These are phyloP conservation scores for Candida stauntonica DNA, from an alignment of 805 yeast species.

Conservation along the genomic window DNA sequence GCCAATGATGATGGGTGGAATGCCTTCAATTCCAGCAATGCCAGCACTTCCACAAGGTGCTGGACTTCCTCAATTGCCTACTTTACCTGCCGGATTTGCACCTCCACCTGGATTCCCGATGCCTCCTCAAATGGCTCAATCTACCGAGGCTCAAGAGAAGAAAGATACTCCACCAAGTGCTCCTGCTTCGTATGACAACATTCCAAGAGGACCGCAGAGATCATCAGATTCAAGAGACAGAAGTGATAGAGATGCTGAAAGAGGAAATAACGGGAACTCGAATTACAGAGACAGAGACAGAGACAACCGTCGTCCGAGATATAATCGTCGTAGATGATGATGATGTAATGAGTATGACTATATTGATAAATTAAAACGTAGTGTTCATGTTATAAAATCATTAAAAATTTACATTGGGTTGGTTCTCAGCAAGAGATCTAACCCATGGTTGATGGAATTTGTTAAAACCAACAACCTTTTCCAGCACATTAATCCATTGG, in stretches of 20 bases:
- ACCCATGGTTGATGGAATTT: conserved; percentile 63
- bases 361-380: too few relatives aligned
- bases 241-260: conserved; percentile 16
- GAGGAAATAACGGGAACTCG: conserved; percentile 1
- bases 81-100: conserved; percentile 30
- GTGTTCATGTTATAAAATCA: too few relatives aligned
- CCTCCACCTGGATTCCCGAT: conserved; percentile 17
- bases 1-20: conserved; percentile 34
- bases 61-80: conserved; percentile 19
- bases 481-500: conserved; percentile 62
- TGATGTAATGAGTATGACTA: background rate
- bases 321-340: conserved; percentile 15
- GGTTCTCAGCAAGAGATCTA: conserved; percentile 33
- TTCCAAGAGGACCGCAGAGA: conserved; percentile 19
- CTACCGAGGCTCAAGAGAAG: too few relatives aligned
- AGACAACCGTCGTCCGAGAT: conserved; percentile 19
- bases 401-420: too few relatives aligned
- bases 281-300: conserved; percentile 21
- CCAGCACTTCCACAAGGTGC: conserved; percentile 28
- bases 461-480: conserved; percentile 51
- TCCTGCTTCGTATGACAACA: conserved; percentile 5
- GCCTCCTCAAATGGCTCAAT: conserved; percentile 10
- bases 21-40: conserved; percentile 19
- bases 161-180: conserved; percentile 7
- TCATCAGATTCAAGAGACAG: conserved; percentile 19